phyloP scores from a whole-genome alignment of 805 yeast species.

The Starmerella stellata region DNA sequence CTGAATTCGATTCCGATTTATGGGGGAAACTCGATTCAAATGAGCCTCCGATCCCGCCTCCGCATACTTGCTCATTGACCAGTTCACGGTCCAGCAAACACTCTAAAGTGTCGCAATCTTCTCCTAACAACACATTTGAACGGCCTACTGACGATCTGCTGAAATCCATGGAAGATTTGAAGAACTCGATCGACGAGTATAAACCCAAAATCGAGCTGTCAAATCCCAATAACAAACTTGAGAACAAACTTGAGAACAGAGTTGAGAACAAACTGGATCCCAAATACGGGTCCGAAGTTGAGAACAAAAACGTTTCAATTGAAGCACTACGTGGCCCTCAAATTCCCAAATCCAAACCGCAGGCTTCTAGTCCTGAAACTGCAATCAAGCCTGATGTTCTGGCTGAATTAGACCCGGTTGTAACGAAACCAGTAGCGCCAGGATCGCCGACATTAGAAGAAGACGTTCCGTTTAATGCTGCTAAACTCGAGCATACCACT shows the following conservation, averaged over 20 bases:
- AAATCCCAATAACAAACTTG: too few relatives aligned
- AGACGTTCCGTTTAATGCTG: not conserved
- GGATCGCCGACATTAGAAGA: not conserved
- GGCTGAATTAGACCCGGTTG: too few relatives aligned
- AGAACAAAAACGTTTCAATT: not conserved
- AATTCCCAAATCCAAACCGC: not conserved
- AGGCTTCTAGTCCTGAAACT: not conserved
- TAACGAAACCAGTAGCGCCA: too few relatives aligned
- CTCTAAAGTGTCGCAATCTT: not conserved
- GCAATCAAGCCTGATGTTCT: too few relatives aligned
- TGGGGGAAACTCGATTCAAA: not conserved
- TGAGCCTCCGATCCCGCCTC: constrained; percentile 24
- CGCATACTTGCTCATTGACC: constrained; percentile 17
- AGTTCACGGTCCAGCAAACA: not conserved
- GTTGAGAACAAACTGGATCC: too few relatives aligned
- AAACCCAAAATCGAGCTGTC: too few relatives aligned
- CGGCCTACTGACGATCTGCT: not conserved
- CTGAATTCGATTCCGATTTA: not conserved
- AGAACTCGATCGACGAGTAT: not conserved
- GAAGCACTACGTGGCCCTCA: not conserved
- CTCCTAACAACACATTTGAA: not conserved
- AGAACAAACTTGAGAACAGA: too few relatives aligned
- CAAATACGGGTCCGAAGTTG: not conserved
- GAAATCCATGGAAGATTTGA: not conserved
- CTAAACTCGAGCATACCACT: not conserved